phyloP scores from a whole-genome alignment of 768 basidiomycete species.

The Leccinum arenicola region DNA sequence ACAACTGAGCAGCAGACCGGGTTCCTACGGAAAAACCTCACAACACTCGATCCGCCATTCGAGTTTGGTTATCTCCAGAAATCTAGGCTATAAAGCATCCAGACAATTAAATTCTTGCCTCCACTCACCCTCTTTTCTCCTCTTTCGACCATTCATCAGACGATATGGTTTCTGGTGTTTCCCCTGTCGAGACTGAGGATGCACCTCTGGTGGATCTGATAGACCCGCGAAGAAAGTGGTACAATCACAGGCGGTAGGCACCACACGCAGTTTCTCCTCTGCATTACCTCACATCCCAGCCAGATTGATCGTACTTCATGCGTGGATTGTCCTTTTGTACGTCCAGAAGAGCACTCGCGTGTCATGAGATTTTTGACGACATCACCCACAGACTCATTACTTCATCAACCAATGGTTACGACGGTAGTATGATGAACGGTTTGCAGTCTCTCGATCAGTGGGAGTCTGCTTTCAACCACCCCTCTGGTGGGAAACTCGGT shows the following conservation, averaged over 20 bases:
- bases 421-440: conserved; percentile 80
- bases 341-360: conserved; percentile 14
- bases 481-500: conserved; percentile 23
- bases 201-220: conserved; percentile 51
- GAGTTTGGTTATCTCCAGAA: background rate
- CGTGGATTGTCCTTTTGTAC: conserved; percentile 67
- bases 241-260: conserved; percentile 66
- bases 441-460: conserved; percentile 68
- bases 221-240: conserved; percentile 70
- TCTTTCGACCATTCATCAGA: background rate
- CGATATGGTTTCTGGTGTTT: conserved; percentile 49
- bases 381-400: conserved; percentile 55
- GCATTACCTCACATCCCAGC: background rate
- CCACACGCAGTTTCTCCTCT: background rate
- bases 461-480: conserved; percentile 57
- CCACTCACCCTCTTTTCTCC: background rate
- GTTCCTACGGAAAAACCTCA: background rate
- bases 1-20: no score
- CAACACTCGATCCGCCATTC: background rate
- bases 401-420: conserved; percentile 73
- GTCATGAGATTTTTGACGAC: background rate
- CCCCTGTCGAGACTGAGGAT: conserved; percentile 21
- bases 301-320: conserved; percentile 61
- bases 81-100: background rate
- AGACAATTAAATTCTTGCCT: background rate